Percentiles rank a stretch among this genome's conserved stretches.
phyloP scores from a whole-genome alignment of 805 yeast species.

The Phaffomyces antillensis region DNA sequence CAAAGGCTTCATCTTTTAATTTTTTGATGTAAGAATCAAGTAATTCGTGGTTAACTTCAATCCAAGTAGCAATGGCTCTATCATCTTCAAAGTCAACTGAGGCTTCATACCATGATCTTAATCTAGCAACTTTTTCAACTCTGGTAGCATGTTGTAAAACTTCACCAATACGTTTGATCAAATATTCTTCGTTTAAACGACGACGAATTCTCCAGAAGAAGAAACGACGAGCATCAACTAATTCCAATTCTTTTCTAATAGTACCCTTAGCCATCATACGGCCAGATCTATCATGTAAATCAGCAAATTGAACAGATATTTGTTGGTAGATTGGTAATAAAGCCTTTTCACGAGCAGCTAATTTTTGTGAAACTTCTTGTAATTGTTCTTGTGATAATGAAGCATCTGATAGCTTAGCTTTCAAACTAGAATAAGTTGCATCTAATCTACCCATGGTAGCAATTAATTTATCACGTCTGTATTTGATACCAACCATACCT shows the following conservation, averaged over 20 bases:
- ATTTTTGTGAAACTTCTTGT: constrained; percentile 53
- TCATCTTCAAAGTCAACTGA: constrained; percentile 66
- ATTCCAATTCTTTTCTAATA: constrained; percentile 75
- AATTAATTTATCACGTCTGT: constrained; percentile 85
- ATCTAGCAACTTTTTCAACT: constrained; percentile 78
- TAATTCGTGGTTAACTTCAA: constrained; percentile 66
- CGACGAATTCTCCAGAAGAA: constrained; percentile 99
- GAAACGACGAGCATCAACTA: constrained; percentile 86
- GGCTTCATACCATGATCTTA: constrained; percentile 80
- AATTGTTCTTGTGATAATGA: constrained; percentile 57
- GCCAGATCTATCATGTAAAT: constrained; percentile 93
- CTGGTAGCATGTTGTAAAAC: constrained; percentile 54
- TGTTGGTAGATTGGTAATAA: constrained; percentile 87
- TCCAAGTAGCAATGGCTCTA: constrained; percentile 73
- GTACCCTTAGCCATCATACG: constrained; percentile 96
- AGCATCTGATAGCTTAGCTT: constrained; percentile 47
- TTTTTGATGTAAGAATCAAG: constrained; percentile 56
- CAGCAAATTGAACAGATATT: constrained; percentile 93
- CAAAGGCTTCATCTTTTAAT: constrained; percentile 59
- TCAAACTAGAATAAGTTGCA: constrained; percentile 60
- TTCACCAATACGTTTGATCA: constrained; percentile 65
- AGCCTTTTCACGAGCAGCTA: constrained; percentile 70
- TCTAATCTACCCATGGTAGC: constrained; percentile 92
- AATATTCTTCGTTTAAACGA: constrained; percentile 87
- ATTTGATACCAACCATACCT: constrained; percentile 98